Conservation (phyloP, 1,139 yeast genomes). For the Debaryomyces nepalensis region DNA sequence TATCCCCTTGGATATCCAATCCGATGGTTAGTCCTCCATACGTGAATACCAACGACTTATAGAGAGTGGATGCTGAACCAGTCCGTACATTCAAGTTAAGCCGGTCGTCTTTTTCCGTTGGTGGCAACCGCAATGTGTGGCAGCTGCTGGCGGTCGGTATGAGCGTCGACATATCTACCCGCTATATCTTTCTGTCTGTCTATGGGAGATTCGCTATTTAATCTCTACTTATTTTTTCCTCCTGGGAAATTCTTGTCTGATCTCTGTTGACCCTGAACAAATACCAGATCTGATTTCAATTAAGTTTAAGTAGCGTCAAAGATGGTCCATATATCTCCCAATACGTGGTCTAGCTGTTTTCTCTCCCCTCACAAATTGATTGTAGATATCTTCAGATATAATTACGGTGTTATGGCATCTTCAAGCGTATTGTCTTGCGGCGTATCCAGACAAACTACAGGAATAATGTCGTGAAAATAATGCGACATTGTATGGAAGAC, state of each 20-base stretch:
- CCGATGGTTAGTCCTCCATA: constrained; percentile 75
- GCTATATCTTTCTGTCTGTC: neutral
- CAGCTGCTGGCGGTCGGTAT: constrained; percentile 57
- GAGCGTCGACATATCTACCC: constrained; percentile 42
- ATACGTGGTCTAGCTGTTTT: neutral
- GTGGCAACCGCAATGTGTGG: constrained; percentile 51
- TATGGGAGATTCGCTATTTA: neutral
- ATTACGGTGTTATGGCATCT: neutral
- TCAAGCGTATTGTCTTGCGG: constrained; percentile 3
- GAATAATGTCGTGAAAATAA: constrained; percentile 1
- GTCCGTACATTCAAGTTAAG: constrained; percentile 61
- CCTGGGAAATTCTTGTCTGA: neutral
- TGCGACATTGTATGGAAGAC: too few relatives aligned
- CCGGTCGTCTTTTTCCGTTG: constrained; percentile 49
- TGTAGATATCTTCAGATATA: neutral
- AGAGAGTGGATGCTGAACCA: constrained; percentile 64
- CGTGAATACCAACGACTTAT: constrained; percentile 61
- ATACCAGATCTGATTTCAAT: neutral
- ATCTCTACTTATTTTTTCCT: neutral
- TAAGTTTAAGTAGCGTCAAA: neutral
- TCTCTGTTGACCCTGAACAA: neutral
- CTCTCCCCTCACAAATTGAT: neutral
- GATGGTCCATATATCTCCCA: neutral
- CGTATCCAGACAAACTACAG: neutral
- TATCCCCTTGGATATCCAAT: constrained; percentile 46